Percentiles rank a stretch among this genome's conserved stretches.
These are phyloP conservation scores for Diplogelasinospora grovesii DNA, from an alignment of 495 filamentous ascomycete species.

Conservation along the genomic window DNA sequence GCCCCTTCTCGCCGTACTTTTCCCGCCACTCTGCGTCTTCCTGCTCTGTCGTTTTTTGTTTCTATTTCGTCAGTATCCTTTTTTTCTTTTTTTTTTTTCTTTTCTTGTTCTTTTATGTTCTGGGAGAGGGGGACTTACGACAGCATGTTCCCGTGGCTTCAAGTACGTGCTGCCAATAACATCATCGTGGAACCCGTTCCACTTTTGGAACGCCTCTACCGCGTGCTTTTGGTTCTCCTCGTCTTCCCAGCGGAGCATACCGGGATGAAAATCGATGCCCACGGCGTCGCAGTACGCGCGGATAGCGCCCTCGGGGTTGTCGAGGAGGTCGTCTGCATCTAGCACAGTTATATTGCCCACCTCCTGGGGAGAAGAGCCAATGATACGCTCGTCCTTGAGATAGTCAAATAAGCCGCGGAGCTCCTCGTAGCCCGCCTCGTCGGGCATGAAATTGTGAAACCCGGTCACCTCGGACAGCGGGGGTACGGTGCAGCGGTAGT, in stretches of 20 bases:
- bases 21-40: constrained; percentile 73
- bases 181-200: constrained; percentile 94
- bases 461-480: constrained; percentile 75
- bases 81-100: too few species aligned
- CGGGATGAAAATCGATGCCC: constrained; percentile 59
- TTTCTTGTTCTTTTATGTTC: too few species aligned
- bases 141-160: constrained; percentile 50
- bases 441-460: constrained; percentile 77
- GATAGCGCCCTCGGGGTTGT: constrained; percentile 67
- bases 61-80: too few species aligned
- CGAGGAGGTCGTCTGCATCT: constrained; percentile 90
- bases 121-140: constrained; percentile 53
- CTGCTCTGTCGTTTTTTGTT: too few species aligned
- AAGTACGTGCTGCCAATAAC: constrained; percentile 73
- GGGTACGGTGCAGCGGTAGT: constrained; percentile 92
- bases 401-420: constrained; percentile 81
- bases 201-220: constrained; percentile 77
- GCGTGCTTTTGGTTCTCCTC: constrained; percentile 60
- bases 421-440: constrained; percentile 86
- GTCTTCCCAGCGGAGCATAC: constrained; percentile 79
- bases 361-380: constrained; percentile 45
- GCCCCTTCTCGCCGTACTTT: constrained; percentile 74
- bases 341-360: constrained; percentile 67
- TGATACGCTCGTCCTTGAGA: constrained; percentile 50
- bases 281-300: constrained; percentile 71